phyloP scores from a whole-genome alignment of 2,329 filamentous ascomycete species.

The Blastomyces parvus region DNA sequence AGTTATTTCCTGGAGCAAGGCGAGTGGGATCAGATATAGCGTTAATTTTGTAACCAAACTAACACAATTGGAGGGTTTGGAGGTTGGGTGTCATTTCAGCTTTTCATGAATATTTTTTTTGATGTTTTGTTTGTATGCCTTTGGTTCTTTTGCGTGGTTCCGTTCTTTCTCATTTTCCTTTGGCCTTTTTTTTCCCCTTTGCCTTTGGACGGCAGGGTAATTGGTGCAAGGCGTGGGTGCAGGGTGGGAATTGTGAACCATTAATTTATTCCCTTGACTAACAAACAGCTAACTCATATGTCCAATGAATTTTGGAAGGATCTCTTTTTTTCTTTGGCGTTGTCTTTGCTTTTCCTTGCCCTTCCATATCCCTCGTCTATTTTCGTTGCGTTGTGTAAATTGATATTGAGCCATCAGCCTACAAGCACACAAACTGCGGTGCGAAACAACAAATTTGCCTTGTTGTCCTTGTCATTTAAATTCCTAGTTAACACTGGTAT shows the following conservation, averaged over 20 bases:
- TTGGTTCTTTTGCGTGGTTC: no score
- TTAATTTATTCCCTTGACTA: neutral
- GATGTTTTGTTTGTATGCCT: no score
- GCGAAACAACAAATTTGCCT: neutral
- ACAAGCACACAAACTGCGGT: neutral
- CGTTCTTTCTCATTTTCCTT: neutral
- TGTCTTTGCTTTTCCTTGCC: neutral
- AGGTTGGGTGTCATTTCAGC: neutral
- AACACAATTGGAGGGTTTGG: neutral
- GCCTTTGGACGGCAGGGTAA: neutral
- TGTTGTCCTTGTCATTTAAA: neutral
- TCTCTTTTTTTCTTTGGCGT: neutral
- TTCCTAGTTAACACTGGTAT: no score
- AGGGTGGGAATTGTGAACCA: neutral
- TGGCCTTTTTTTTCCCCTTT: no score
- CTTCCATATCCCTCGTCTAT: no score
- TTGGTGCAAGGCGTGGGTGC: neutral
- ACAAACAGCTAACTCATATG: neutral
- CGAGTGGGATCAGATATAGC: neutral
- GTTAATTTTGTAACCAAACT: neutral
- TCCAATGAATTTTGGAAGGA: neutral
- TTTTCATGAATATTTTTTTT: neutral
- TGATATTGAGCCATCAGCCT: neutral
- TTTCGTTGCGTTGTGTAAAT: no score
- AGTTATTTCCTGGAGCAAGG: neutral